Evolutionary conservation across 345 rosid genomes (phyloP).

Genomic region (Arabidopsis arenosa): DNA sequence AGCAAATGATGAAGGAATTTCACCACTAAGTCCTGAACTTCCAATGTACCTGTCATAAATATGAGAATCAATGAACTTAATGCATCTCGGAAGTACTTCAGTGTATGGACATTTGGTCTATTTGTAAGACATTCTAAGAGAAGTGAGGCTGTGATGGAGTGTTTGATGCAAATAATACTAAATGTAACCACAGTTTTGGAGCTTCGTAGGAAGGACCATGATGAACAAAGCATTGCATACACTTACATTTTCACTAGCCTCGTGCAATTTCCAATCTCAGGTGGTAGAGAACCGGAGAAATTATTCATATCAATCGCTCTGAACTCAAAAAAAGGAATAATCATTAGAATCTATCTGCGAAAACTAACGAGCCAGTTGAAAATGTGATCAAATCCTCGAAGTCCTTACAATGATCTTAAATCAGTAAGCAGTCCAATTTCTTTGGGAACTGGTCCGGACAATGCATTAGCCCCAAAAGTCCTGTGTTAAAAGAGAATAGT

Average conservation of each 20-base stretch:
- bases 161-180: constrained; percentile 6
- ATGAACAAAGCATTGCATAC: background rate
- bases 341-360: background rate
- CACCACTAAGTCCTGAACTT: constrained; percentile 64
- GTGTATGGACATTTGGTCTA: background rate
- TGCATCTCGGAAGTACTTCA: background rate
- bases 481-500: constrained; percentile 39
- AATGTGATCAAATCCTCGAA: background rate
- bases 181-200: background rate
- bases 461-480: constrained; percentile 58
- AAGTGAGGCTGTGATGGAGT: background rate
- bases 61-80: background rate
- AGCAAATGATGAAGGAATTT: constrained; percentile 58
- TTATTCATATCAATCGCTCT: constrained; percentile 45
- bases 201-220: background rate
- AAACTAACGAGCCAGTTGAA: background rate
- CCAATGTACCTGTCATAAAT: constrained; percentile 53
- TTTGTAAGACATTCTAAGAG: background rate
- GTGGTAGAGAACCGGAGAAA: constrained; percentile 46
- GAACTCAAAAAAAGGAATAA: background rate
- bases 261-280: constrained; percentile 46
- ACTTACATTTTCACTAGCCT: constrained; percentile 46
- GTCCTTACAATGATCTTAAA: constrained; percentile 56
- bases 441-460: constrained; percentile 69
- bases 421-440: constrained; percentile 75